Percentiles rank a stretch among this genome's conserved stretches.
Conservation (phyloP, 768 basidiomycete genomes). For the Leucocoprinus leucothites region DNA sequence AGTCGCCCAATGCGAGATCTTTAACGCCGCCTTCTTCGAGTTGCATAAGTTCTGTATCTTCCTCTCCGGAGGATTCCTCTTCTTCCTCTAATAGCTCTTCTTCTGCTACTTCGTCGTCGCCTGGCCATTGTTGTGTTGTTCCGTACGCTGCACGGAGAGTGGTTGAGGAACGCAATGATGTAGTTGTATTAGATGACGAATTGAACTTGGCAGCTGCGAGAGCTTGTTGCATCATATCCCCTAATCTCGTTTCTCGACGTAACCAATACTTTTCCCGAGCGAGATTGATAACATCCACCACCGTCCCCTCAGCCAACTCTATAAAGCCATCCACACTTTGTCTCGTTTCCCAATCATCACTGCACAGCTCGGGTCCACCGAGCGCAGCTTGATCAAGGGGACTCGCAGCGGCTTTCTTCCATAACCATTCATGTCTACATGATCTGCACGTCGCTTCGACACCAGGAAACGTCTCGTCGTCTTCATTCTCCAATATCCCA, state of each 20-base stretch:
- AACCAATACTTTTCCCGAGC: constrained; percentile 76
- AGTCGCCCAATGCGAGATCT: constrained; percentile 64
- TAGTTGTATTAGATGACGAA: too few relatives aligned
- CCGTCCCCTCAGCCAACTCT: constrained; percentile 68
- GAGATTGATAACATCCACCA: constrained; percentile 55
- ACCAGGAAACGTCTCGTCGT: constrained; percentile 63
- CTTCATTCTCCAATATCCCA: constrained; percentile 66
- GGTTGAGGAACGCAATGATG: background rate
- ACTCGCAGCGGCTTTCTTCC: constrained; percentile 49
- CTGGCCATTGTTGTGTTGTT: constrained; percentile 16
- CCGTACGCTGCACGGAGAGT: constrained; percentile 12
- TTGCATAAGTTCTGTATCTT: constrained; percentile 39
- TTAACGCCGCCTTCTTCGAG: constrained; percentile 39
- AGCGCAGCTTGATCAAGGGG: constrained; percentile 54
- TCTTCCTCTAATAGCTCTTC: constrained; percentile 35
- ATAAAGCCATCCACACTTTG: constrained; percentile 69
- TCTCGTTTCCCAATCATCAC: constrained; percentile 64
- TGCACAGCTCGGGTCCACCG: constrained; percentile 38
- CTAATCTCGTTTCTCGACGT: constrained; percentile 57
- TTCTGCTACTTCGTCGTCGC: constrained; percentile 36
- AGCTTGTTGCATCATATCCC: constrained; percentile 65
- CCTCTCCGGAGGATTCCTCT: constrained; percentile 35
- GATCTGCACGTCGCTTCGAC: constrained; percentile 65
- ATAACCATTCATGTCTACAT: constrained; percentile 67
- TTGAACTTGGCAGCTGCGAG: constrained; percentile 43